Evolutionary conservation across 345 rosid genomes (phyloP).

Genomic region (Excoecaria agallocha): DNA sequence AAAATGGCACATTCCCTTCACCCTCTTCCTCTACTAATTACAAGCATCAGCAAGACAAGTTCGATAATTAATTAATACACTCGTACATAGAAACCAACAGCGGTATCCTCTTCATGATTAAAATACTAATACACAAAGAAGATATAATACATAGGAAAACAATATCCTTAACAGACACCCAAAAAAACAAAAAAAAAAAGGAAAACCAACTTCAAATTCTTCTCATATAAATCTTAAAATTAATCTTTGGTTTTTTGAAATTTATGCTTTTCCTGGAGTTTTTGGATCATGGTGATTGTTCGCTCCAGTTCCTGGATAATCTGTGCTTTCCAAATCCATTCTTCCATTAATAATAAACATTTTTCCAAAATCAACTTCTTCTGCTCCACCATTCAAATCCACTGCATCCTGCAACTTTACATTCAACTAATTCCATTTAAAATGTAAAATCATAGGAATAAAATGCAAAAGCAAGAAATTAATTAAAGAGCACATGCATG

Average conservation of each 20-base stretch:
- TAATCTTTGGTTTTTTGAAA: not conserved
- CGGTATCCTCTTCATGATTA: not conserved
- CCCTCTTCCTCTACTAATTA: not conserved
- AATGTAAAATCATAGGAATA: too few relatives aligned
- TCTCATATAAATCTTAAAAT: not conserved
- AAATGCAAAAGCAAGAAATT: not conserved
- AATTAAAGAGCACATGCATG: too few relatives aligned
- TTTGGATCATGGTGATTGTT: constrained; percentile 65
- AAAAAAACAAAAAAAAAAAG: too few relatives aligned
- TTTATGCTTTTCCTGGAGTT: constrained; percentile 43
- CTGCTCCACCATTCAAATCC: constrained; percentile 24
- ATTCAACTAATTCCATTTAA: not conserved
- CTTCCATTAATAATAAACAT: constrained; percentile 33
- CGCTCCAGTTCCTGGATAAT: constrained; percentile 72
- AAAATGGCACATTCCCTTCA: too few relatives aligned
- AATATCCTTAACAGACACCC: not conserved
- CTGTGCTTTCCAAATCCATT: constrained; percentile 50
- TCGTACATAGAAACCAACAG: not conserved
- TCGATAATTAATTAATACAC: not conserved
- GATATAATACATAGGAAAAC: not conserved
- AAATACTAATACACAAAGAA: not conserved
- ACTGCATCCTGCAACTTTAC: constrained; percentile 26
- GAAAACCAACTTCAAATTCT: constrained; percentile 1
- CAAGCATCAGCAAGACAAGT: not conserved
- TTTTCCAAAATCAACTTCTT: constrained; percentile 13